Conservation (phyloP, 257 asterid species). For the Solanum piurae region DNA sequence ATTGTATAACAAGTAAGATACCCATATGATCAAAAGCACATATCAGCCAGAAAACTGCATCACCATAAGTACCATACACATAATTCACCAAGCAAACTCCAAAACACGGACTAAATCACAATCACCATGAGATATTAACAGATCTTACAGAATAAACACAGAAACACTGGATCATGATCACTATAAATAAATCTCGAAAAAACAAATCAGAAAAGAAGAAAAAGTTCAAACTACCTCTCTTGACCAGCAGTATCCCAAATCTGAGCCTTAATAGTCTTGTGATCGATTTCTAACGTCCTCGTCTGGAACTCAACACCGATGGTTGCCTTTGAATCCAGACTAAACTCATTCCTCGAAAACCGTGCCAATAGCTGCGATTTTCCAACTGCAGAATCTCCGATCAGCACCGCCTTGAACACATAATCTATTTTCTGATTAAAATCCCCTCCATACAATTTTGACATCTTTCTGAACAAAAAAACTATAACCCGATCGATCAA, state of each 20-base stretch:
- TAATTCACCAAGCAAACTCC: not conserved
- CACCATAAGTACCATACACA: not conserved
- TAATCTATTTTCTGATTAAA: conserved; percentile 57
- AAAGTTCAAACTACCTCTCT: conserved; percentile 35
- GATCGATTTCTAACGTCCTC: conserved; percentile 50
- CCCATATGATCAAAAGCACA: not conserved
- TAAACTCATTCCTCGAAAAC: conserved; percentile 62
- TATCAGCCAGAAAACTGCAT: not conserved
- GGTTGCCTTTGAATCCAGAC: conserved; percentile 65
- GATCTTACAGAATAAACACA: not conserved
- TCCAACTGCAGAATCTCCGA: conserved; percentile 83
- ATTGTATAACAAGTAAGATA: not conserved
- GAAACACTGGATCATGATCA: not conserved
- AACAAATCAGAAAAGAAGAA: not conserved
- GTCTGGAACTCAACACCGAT: conserved; percentile 84
- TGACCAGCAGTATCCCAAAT: conserved; percentile 96
- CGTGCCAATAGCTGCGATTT: conserved; percentile 78
- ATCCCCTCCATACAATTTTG: conserved; percentile 44
- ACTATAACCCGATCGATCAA: not conserved
- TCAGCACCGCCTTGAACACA: conserved; percentile 64
- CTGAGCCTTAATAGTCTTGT: conserved; percentile 69
- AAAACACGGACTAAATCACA: not conserved
- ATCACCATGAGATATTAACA: not conserved
- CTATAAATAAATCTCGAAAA: not conserved
- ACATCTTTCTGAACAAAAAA: conserved; percentile 16